Evolutionary conservation across 2,329 filamentous ascomycete genomes (phyloP).

Genomic region (Penicillium nordicum): DNA sequence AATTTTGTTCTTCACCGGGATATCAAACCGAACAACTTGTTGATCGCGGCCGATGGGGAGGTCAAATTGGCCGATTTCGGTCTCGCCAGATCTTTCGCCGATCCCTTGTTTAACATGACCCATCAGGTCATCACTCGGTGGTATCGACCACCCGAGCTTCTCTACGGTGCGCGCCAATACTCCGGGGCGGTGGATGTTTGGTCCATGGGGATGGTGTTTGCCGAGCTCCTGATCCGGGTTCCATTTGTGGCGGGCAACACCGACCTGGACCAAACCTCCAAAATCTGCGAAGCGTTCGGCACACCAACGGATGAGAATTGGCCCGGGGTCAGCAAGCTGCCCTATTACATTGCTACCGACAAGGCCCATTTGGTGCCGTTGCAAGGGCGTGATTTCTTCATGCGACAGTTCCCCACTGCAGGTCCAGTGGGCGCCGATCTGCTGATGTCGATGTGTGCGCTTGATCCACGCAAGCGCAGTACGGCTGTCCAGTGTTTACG

Average conservation of each 20-base stretch:
- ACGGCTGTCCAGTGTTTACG: slow-evolving; percentile 73
- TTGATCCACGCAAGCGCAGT: slow-evolving; percentile 83
- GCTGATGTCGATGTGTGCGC: slow-evolving; percentile 74
- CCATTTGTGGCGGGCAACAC: slow-evolving; percentile 81
- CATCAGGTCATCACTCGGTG: slow-evolving; percentile 93
- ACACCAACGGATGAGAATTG: slow-evolving; percentile 92
- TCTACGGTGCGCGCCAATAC: slow-evolving; percentile 88
- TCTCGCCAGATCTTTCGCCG: slow-evolving; percentile 82
- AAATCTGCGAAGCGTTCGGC: slow-evolving; percentile 81
- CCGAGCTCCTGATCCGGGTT: slow-evolving; percentile 77
- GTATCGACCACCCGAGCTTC: slow-evolving; percentile 91
- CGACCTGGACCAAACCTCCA: slow-evolving; percentile 79
- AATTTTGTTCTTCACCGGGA: slow-evolving; percentile 93
- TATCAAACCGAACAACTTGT: slow-evolving; percentile 97
- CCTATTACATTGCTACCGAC: slow-evolving; percentile 72
- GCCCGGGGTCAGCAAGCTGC: slow-evolving; percentile 81
- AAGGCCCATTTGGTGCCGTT: slow-evolving; percentile 54
- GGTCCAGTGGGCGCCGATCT: slow-evolving; percentile 82
- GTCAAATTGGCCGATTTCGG: slow-evolving; percentile 98
- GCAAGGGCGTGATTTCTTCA: slow-evolving; percentile 68
- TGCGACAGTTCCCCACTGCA: slow-evolving; percentile 72
- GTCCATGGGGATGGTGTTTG: slow-evolving; percentile 90
- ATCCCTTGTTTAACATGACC: slow-evolving; percentile 86
- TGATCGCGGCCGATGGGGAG: slow-evolving; percentile 88
- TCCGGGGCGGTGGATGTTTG: slow-evolving; percentile 88